Evolutionary conservation across 2,329 filamentous ascomycete species (phyloP).

Genomic region (Pseudopyricularia cyperi): DNA sequence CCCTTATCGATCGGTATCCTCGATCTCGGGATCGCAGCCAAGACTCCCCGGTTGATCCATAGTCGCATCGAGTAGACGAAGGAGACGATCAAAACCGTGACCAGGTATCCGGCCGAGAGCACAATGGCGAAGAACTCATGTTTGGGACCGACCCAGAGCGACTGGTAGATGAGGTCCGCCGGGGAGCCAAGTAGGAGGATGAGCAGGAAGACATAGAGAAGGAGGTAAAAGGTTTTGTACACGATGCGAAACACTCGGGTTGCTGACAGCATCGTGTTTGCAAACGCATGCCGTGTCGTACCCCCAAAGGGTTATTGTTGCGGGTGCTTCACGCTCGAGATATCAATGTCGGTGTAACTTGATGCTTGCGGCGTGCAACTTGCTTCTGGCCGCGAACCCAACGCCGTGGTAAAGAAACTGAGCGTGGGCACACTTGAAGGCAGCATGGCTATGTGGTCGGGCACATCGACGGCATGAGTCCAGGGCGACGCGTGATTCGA

Average conservation of each 20-base stretch:
- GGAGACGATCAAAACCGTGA: conserved; percentile 55
- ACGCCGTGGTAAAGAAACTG: not conserved
- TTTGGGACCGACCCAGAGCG: conserved; percentile 25
- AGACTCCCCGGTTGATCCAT: conserved; percentile 69
- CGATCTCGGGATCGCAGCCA: conserved; percentile 72
- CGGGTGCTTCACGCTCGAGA: not conserved
- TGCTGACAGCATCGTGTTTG: conserved; percentile 22
- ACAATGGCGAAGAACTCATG: conserved; percentile 59
- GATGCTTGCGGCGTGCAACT: not conserved
- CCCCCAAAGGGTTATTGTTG: not conserved
- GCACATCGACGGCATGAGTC: not conserved
- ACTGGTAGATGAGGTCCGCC: conserved; percentile 68
- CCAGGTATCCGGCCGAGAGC: conserved; percentile 65
- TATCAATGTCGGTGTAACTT: not conserved
- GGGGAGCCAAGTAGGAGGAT: conserved; percentile 69
- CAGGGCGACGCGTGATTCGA: not conserved
- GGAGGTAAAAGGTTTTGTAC: conserved; percentile 66
- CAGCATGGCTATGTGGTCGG: not conserved
- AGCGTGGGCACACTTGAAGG: not conserved
- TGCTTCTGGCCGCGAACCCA: not conserved
- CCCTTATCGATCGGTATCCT: conserved; percentile 80
- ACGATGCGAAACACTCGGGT: conserved; percentile 61
- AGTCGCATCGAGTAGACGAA: conserved; percentile 76
- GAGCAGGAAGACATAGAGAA: conserved; percentile 62
- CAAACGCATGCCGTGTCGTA: not conserved